Conservation (phyloP, 2,329 filamentous ascomycete genomes). For the Aspergillus ibericus region DNA sequence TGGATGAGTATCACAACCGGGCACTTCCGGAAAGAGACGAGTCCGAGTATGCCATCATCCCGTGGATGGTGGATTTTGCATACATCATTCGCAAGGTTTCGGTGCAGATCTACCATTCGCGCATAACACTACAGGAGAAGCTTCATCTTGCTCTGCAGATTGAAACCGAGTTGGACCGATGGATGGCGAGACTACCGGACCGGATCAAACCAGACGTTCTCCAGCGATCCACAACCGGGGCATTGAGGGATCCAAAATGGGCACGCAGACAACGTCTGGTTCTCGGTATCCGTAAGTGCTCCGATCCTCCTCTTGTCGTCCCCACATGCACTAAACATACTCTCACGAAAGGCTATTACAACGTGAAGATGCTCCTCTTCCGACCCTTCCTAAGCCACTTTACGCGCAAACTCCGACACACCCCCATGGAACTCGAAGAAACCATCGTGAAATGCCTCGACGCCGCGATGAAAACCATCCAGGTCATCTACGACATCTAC, state of each 20-base stretch:
- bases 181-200: constrained; percentile 36
- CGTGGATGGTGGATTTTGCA: constrained; percentile 43
- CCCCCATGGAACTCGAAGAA: constrained; percentile 28
- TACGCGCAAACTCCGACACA: constrained; percentile 29
- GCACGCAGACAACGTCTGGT: constrained; percentile 41
- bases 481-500: constrained; percentile 43
- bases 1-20: constrained; percentile 52
- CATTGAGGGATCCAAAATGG: constrained; percentile 40
- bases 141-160: constrained; percentile 37
- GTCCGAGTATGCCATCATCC: constrained; percentile 41
- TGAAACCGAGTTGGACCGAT: constrained; percentile 38
- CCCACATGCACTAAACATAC: background rate
- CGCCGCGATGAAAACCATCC: constrained; percentile 42
- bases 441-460: constrained; percentile 40
- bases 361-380: constrained; percentile 44
- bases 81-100: constrained; percentile 43
- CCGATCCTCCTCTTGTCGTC: background rate
- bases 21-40: constrained; percentile 37
- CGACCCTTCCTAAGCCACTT: constrained; percentile 37
- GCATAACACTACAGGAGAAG: constrained; percentile 36
- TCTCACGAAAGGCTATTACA: constrained; percentile 35
- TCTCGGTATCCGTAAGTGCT: constrained; percentile 38
- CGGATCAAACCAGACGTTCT: constrained; percentile 33
- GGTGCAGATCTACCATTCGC: constrained; percentile 42
- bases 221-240: constrained; percentile 23